These are phyloP conservation scores for Aspergillus quadricinctus DNA, from an alignment of 2,329 filamentous ascomycete genomes.

Conservation along the genomic window DNA sequence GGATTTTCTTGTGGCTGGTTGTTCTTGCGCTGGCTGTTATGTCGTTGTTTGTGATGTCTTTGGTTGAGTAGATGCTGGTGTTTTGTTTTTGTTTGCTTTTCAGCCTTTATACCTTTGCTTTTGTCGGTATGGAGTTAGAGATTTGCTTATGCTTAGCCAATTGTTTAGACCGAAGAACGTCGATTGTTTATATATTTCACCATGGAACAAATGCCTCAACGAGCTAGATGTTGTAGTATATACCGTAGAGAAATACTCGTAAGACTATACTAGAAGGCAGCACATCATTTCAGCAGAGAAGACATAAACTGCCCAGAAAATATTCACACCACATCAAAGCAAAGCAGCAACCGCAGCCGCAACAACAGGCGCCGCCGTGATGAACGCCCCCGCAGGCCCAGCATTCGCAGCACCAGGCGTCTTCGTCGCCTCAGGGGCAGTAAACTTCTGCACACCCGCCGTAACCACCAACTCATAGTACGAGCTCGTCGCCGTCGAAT, in stretches of 20 bases:
- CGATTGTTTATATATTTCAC: too few relatives aligned
- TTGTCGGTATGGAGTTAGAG: conserved; percentile 1
- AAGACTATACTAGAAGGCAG: too few relatives aligned
- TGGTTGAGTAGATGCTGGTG: background rate
- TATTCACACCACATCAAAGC: conserved; percentile 6
- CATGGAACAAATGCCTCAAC: too few relatives aligned
- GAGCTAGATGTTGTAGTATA: background rate
- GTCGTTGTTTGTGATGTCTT: conserved; percentile 1
- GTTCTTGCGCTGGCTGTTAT: conserved; percentile 4
- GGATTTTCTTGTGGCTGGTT: conserved; percentile 10
- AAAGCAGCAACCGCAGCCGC: conserved; percentile 19
- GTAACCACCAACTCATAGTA: conserved; percentile 18
- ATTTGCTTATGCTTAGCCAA: background rate
- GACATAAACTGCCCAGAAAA: too few relatives aligned
- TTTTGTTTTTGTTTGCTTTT: background rate
- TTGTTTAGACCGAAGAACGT: background rate
- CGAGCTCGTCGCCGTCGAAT: background rate
- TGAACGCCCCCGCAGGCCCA: conserved; percentile 12
- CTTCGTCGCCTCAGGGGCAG: conserved; percentile 14
- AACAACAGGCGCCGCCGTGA: conserved; percentile 21
- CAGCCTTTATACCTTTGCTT: conserved; percentile 2
- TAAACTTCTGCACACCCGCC: conserved; percentile 15
- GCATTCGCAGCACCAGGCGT: conserved; percentile 10
- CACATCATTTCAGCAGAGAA: too few relatives aligned
- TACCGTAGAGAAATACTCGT: too few relatives aligned